Base-by-base conservation (phyloP, 2,329 filamentous ascomycete genomes). In the Monosporascus sp. region DNA sequence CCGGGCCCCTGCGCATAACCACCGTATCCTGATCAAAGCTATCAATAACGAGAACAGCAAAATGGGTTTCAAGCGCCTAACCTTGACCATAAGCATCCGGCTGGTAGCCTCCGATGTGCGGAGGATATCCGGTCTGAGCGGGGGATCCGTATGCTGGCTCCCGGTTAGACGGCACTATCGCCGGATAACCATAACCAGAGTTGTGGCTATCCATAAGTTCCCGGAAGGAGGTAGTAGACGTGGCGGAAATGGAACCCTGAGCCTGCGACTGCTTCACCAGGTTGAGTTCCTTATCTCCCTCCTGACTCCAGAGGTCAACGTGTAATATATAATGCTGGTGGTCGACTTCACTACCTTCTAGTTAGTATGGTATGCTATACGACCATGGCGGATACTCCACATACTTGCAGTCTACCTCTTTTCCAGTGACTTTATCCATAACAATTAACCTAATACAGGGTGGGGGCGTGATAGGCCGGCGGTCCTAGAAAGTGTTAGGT, bases 381-480 rank as follows among this genome's bases (percentile, higher is more conserved):
- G 18, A 28, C 24, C 44, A 41, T 43, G 7, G 22, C 45, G 22
- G 46, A 47, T 46, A 24, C 18, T 57, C 41, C 22, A 72, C 87
- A 65, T 78, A 93, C 89, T 88, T 90, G 74, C 86, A 87, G 68
- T 94, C 88, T 44, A 96, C 81, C 68, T 96, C 91, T 65, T 90
- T 86, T 22, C 88, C 86, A 0, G 89, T 92, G 17, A 74, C 72
- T 43, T 80, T 75, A 69, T 97, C 90, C 56, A 80, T 84, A 50
- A 97, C 87, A 40, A 94, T 79, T 14, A 97, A 81, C 58, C 88
- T 83, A 50, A 97, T 88, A 70, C 93, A 97, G 3, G 94, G 93
- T 22, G 94, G 94, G 15, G 94, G 93, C 28, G 94, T 97, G 63
- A 99, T 97, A 26, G 94, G 94, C 59, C 94, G 83, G 60, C 94